Evolutionary conservation across 176 grass and related monocot genomes (phyloP), one percentile per base, ranked within the genome.

Genomic region (Thinopyrum elongatum): DNA sequence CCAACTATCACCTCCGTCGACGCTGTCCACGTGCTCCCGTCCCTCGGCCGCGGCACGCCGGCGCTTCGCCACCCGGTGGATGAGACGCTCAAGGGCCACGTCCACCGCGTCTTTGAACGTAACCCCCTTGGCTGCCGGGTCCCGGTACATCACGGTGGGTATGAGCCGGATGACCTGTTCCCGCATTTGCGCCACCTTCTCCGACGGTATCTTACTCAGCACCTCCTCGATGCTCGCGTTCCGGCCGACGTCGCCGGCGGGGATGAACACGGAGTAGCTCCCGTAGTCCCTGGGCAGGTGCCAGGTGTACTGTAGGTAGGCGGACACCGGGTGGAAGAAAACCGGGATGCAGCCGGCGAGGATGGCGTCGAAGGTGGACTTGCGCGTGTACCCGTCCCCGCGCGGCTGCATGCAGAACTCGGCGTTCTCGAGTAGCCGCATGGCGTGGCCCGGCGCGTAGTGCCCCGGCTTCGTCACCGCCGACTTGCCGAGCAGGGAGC

Each of bases 341-440:
- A 94, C 91, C 16, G 91, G 94, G 57, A 97, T 88, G 82, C 94
- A 97, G 6, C 94, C 91, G 39, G 94, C 91, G 1, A 95, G 78
- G 79, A 97, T 84, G 59, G 92, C 33, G 70, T 97, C 92, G 84
- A 97, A 97, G 16, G 47, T 76, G 8, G 74, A 87, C 55, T 78
- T 34, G 21, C 85, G 75, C 14, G 78, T 75, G 26, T 67, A 68
- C 42, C 86, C 49, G 76, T 93, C 93, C 3, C 93, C 91, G 42
- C 89, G 88, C 39, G 70, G 85, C 61, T 82, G 62, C 6, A 79
- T 13, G 76, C 76, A 79, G 76, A 79, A 79, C 55, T 79, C 55
- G 33, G 76, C 55, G 29, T 10, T 35, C 65, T 70, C 21, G 1
- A 82, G 29, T 0, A 82, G 19, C 80, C 47, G 64, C 80, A 82